These are phyloP conservation scores for Epichloe glyceriae DNA, from an alignment of 2,329 filamentous ascomycete species.

Conservation along the genomic window DNA sequence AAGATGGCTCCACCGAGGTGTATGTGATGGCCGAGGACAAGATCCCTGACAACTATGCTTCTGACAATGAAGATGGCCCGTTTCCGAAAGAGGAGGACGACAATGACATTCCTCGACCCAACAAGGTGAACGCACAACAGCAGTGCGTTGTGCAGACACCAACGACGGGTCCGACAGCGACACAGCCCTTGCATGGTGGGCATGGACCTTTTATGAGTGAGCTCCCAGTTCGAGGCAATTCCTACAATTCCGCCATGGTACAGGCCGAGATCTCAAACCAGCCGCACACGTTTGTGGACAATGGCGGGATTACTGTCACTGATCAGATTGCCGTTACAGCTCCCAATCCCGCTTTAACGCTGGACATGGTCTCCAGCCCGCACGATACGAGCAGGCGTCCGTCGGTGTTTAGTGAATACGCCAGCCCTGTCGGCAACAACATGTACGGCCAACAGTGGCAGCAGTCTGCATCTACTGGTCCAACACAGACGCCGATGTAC, in stretches of 20 bases:
- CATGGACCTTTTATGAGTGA: conserved; percentile 27
- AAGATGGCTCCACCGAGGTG: conserved; percentile 35
- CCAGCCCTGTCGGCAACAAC: conserved; percentile 22
- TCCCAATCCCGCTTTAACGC: conserved; percentile 21
- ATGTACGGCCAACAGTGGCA: conserved; percentile 35
- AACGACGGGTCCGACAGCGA: conserved; percentile 24
- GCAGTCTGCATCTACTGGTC: conserved; percentile 24
- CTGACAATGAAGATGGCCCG: conserved; percentile 32
- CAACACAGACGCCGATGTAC: conserved; percentile 31
- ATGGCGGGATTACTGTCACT: conserved; percentile 20
- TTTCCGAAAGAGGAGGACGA: conserved; percentile 31
- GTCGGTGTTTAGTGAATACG: conserved; percentile 35
- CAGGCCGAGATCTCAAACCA: conserved; percentile 27
- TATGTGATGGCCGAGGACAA: conserved; percentile 41
- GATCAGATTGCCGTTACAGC: conserved; percentile 22
- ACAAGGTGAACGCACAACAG: conserved; percentile 16
- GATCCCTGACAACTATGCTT: conserved; percentile 31
- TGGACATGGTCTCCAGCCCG: conserved; percentile 33
- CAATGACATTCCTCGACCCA: conserved; percentile 24
- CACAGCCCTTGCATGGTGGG: conserved; percentile 18
- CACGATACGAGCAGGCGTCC: conserved; percentile 34
- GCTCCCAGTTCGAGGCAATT: conserved; percentile 29
- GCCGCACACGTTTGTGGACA: conserved; percentile 28
- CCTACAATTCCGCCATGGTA: conserved; percentile 30
- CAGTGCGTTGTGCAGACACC: conserved; percentile 23